phyloP scores from a whole-genome alignment of 1,284 basidiomycete genomes.

The Volvariella volvacea region DNA sequence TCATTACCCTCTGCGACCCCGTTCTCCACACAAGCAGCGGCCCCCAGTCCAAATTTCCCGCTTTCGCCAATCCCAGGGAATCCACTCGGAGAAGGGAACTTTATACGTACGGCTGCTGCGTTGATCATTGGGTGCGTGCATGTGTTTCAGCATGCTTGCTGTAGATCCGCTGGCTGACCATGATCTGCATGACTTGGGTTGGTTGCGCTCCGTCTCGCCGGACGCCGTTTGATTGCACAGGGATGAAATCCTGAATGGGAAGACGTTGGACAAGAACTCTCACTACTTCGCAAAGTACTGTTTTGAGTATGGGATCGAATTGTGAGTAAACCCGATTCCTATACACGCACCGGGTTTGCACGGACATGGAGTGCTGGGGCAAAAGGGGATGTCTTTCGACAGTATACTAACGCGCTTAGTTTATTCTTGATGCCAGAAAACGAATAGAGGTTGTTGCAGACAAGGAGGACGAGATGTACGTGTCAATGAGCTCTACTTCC shows the following conservation, averaged over 20 bases:
- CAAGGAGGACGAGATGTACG: conserved; percentile 84
- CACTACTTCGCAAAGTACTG: conserved; percentile 82
- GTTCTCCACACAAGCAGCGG: no score
- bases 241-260: conserved; percentile 82
- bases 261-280: conserved; percentile 84
- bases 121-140: conserved; percentile 67
- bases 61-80: conserved; percentile 52
- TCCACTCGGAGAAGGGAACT: conserved; percentile 60
- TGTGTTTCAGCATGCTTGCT: neutral
- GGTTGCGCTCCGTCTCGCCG: no score
- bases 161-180: no score
- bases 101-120: conserved; percentile 67
- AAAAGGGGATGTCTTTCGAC: no score
- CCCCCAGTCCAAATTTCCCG: conserved; percentile 27
- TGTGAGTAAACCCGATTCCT: no score
- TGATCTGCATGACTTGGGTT: no score
- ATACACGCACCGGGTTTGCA: no score
- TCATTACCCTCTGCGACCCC: no score
- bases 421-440: conserved; percentile 41
- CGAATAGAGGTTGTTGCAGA: conserved; percentile 91
- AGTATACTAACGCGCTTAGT: no score
- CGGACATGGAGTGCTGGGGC: no score
- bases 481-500: conserved; percentile 6
- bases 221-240: conserved; percentile 34
- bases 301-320: conserved; percentile 81